A percentile compares a stretch with the other conserved stretches of the same genome.
phyloP scores from a whole-genome alignment of 176 grass and related monocot species.

The Alopecurus myosuroides region DNA sequence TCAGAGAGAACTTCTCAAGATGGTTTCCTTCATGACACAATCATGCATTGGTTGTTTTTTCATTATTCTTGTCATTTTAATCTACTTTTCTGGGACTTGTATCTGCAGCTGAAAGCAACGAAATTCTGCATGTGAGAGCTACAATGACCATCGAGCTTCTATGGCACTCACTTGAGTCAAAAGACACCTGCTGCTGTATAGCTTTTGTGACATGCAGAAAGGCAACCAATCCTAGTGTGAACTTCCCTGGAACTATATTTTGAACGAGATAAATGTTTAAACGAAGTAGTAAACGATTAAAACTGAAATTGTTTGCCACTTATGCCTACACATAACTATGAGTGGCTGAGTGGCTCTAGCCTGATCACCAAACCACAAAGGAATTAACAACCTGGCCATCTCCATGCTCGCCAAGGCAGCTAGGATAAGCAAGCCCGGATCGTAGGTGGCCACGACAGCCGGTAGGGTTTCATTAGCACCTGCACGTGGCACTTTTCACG shows the following conservation, averaged over 20 bases:
- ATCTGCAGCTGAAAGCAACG: conserved; percentile 35
- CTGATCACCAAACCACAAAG: too few species aligned
- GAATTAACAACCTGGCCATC: neutral
- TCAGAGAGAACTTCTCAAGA: conserved; percentile 14
- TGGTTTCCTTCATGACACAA: conserved; percentile 12
- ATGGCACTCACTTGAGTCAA: neutral
- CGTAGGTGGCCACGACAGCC: neutral
- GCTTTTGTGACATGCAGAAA: neutral
- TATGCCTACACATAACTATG: neutral
- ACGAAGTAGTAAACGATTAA: neutral
- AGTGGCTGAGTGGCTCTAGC: neutral
- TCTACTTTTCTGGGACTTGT: neutral
- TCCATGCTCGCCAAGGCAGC: neutral
- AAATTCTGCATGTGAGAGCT: conserved; percentile 11
- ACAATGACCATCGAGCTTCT: neutral
- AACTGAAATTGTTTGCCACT: neutral
- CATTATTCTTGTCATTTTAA: neutral
- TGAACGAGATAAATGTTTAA: neutral
- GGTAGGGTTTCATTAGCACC: neutral
- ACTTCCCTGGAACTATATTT: neutral
- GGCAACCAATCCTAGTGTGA: neutral
- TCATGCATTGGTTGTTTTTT: too few species aligned
- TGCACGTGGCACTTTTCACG: neutral
- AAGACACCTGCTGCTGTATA: conserved; percentile 20
- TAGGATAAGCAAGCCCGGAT: neutral